Conservation (phyloP, 345 rosid genomes). For the Melastoma malabathricum region DNA sequence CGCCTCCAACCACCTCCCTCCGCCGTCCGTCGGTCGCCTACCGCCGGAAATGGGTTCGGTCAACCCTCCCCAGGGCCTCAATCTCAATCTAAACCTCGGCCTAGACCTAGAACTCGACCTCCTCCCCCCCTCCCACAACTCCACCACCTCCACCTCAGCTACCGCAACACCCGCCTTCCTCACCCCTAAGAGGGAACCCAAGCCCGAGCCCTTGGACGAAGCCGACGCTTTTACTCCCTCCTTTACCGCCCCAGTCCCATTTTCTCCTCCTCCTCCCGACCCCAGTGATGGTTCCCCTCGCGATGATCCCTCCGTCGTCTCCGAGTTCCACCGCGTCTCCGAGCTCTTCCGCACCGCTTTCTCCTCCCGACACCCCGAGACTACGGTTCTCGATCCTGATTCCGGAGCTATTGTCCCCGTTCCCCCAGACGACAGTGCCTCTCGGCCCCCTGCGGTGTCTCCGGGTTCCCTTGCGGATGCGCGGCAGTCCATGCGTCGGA, state of each 20-base stretch:
- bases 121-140: constrained; percentile 1
- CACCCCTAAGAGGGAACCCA: constrained; percentile 16
- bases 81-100: constrained; percentile 19
- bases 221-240: constrained; percentile 9
- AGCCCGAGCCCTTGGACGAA: constrained; percentile 43
- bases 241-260: constrained; percentile 18
- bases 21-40: background rate
- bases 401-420: constrained; percentile 49
- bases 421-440: constrained; percentile 7
- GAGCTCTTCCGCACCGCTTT: no score
- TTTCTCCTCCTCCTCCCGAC: background rate
- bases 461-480: no score
- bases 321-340: constrained; percentile 18
- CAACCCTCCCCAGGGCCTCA: constrained; percentile 52
- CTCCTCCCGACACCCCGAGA: constrained; percentile 16
- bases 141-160: constrained; percentile 12
- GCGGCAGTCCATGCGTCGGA: constrained; percentile 6
- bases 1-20: background rate
- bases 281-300: no score
- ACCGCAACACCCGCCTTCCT: constrained; percentile 12
- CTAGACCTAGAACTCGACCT: constrained; percentile 23
- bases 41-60: constrained; percentile 25
- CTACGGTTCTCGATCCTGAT: constrained; percentile 26
- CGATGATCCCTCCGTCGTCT: constrained; percentile 24
- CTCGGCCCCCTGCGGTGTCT: background rate